Evolutionary conservation across 2,329 filamentous ascomycete species (phyloP).

Genomic region (Cercospora sesami): DNA sequence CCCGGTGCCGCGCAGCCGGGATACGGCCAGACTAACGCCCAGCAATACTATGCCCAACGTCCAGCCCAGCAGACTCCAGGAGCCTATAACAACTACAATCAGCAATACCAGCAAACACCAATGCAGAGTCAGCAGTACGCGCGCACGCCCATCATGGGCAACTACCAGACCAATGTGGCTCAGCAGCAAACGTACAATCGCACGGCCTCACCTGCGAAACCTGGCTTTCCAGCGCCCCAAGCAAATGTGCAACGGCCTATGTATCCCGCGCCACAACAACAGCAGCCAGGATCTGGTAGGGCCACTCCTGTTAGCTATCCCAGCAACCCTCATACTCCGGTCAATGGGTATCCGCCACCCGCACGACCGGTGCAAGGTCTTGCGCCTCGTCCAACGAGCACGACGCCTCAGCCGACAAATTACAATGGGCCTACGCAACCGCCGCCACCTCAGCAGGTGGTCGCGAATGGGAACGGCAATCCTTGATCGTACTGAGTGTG

Average conservation of each 20-base stretch:
- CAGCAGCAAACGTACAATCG: constrained; percentile 29
- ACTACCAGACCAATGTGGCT: constrained; percentile 28
- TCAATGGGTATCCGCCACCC: constrained; percentile 31
- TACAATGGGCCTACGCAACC: constrained; percentile 15
- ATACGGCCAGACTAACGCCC: constrained; percentile 31
- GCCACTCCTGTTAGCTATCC: constrained; percentile 34
- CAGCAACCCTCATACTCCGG: constrained; percentile 35
- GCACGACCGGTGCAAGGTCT: constrained; percentile 19
- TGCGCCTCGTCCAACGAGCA: constrained; percentile 26
- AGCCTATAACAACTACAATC: constrained; percentile 28
- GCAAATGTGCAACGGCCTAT: constrained; percentile 23
- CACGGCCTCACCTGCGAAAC: constrained; percentile 33
- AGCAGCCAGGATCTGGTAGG: constrained; percentile 33
- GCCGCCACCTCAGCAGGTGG: constrained; percentile 1
- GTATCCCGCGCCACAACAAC: constrained; percentile 23
- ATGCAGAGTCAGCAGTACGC: constrained; percentile 22
- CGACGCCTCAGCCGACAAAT: constrained; percentile 31
- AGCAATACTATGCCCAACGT: constrained; percentile 32
- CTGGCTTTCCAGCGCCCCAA: constrained; percentile 20
- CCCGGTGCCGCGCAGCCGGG: constrained; percentile 27
- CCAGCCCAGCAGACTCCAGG: constrained; percentile 21
- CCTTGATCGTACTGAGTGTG: background rate
- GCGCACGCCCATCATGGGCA: constrained; percentile 28
- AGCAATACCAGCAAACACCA: constrained; percentile 20
- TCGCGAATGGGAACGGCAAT: background rate